Evolutionary conservation across 1,139 yeast species (phyloP), one percentile per base, ranked within the genome.

Genomic region (Wickerhamomyces sp.): DNA sequence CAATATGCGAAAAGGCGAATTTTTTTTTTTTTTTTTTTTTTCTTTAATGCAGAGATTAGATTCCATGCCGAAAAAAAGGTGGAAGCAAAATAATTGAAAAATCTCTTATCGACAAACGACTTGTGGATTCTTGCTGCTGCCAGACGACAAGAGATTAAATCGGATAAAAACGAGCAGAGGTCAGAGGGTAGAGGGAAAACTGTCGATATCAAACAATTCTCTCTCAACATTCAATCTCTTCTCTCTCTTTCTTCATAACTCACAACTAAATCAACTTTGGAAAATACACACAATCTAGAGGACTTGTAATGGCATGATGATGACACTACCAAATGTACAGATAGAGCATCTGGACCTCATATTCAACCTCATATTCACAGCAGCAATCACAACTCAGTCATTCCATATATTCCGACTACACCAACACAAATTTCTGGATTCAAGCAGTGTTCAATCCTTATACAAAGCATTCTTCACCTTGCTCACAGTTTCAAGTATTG

Each of bases 391-490:
- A 1, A 14, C 33, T 5, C 51, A 48, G 36, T 37, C 45, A n/a
- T 44, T 37, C 10, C 45, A 48, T 26, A 44, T 48, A 39, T 14
- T 41, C 6, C 40, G 36, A 6, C 37, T 48, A 3, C 41, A 38
- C 11, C 38, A 39, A 13, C 41, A 48, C 29, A 42, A 44, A 7
- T 45, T 41, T 36, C 40, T 48, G 3, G 48, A 48, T 36, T 45
- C 49, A 1, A 9, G 7, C 1, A 26, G 14, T 2, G 34, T 43
- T n/a, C 39, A 42, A 8, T 38, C n/a, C 10, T 41, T 48, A 9
- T 48, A 48, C 27, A 38, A 33, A 11, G 18, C 37, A 10, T 47
- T 41, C 18, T 46, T 47, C 31, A 11, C 13, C 13, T 29, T 29
- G 13, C 10, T 11, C n/a, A 5, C 15, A 33, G 15, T 34, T 2